Evolutionary conservation across 768 basidiomycete genomes (phyloP), one percentile per base, ranked within the genome.

Genomic region (Megacollybia marginata): DNA sequence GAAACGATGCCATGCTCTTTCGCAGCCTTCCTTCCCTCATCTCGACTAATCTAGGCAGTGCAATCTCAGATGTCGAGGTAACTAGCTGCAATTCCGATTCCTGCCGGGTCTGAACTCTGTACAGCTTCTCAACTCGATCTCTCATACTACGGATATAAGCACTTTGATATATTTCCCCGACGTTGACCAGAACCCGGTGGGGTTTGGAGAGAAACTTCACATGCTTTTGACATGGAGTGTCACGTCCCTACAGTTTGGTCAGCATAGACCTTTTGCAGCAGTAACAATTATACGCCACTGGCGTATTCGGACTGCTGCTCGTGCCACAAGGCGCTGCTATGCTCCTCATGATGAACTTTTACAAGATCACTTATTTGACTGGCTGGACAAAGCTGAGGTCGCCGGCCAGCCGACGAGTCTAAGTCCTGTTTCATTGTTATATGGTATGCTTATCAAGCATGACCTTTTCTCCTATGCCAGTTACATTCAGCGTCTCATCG

Each of bases 1-100:
- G 92, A 49, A 93, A 92, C 52, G 87, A 92, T 52, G 85, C 86
- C 2, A 81, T 92, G 75, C 63, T 86, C 32, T 89, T 92, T 53
- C 73, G 74, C 40, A 79, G 79, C 54, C 72, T 84, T 9, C 83
- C 85, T 33, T 71, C 78, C 0, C 79, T 82, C 31, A 74, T 73
- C 8, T 73, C 82, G 10, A 79, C 78, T 31, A 70, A 73, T 32
- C 70, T 88, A 13, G 79, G 79, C 2, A 79, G 80, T 19, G 81
- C 83, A 33, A 83, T 80, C 18, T 67, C 69, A 12, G 72, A 75
- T 57, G 70, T 78, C 18, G 75, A 77, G 67, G 76, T 74, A 55
- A 53, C 52, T 15, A 16, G 12, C 23, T 23, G 12, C 4, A 40
- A n/a, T n/a, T 19, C 8, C 31, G 2, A 32, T 18, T 11, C 48